Percentiles rank a stretch among this genome's conserved stretches.
phyloP scores from a whole-genome alignment of 208 protist genomes.

The Leptomonas pyrrhocoris region DNA sequence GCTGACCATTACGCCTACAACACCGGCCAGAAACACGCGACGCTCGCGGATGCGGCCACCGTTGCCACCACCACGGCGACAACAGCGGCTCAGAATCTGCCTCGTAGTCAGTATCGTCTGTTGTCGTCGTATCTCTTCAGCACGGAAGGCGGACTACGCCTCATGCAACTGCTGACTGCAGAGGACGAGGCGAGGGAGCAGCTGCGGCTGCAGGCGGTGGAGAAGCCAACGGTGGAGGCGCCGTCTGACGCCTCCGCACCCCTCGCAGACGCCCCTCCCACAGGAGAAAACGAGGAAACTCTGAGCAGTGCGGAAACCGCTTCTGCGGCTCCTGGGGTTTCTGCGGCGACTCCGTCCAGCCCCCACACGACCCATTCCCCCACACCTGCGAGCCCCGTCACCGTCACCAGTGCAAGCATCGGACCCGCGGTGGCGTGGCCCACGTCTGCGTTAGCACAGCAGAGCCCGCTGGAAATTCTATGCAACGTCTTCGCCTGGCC shows the following conservation, averaged over 20 bases:
- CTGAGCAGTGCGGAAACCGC: background rate
- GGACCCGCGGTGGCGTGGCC: constrained; percentile 16
- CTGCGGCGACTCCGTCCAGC: background rate
- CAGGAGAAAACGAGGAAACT: background rate
- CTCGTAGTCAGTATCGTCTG: constrained; percentile 31
- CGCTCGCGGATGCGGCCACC: background rate
- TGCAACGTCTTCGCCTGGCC: constrained; percentile 84
- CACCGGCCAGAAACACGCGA: constrained; percentile 12
- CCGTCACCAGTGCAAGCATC: background rate
- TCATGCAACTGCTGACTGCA: constrained; percentile 49
- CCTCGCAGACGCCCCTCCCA: background rate
- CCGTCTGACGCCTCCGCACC: constrained; percentile 7
- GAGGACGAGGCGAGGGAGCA: constrained; percentile 25
- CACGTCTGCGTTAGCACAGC: constrained; percentile 19
- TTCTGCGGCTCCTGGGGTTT: background rate
- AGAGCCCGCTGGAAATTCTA: constrained; percentile 61
- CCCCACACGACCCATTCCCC: background rate
- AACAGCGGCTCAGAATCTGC: background rate
- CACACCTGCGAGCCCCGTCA: background rate
- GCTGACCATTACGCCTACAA: constrained; percentile 42
- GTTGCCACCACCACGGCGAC: background rate
- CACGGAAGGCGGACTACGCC: constrained; percentile 54
- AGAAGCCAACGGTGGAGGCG: constrained; percentile 26
- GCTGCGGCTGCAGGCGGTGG: constrained; percentile 22
- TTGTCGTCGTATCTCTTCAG: constrained; percentile 72